Evolutionary conservation across 768 basidiomycete species (phyloP).

Genomic region (Galerina sulciceps): DNA sequence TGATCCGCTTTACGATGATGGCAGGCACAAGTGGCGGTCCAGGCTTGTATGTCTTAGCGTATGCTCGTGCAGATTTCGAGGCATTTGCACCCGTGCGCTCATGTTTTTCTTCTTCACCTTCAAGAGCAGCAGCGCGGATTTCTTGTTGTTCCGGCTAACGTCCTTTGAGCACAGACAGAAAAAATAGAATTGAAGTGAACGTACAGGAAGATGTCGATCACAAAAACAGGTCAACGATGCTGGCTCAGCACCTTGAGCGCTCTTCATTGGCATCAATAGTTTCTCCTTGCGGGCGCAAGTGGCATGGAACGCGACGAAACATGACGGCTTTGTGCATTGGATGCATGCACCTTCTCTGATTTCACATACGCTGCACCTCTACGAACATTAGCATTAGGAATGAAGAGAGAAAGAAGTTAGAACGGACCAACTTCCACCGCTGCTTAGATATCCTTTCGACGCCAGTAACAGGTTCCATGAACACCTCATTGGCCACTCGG

Average conservation of each 20-base stretch:
- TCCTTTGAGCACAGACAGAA: background rate
- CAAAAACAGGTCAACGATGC: conserved; percentile 81
- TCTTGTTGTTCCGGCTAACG: conserved; percentile 72
- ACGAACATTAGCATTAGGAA: conserved; percentile 1
- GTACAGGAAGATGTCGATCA: conserved; percentile 88
- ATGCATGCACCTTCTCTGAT: conserved; percentile 83
- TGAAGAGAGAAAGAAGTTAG: background rate
- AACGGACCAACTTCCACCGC: conserved; percentile 89
- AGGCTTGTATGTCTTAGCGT: conserved; percentile 89
- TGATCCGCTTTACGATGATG: conserved; percentile 79
- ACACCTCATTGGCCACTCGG: conserved; percentile 89
- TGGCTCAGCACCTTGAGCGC: conserved; percentile 73
- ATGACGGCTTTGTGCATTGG: conserved; percentile 89
- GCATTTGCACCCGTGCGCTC: conserved; percentile 42
- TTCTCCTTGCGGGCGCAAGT: conserved; percentile 92
- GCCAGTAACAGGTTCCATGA: conserved; percentile 97
- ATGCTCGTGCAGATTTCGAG: conserved; percentile 86
- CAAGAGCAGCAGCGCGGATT: conserved; percentile 56
- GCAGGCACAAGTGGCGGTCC: conserved; percentile 92
- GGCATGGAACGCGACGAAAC: conserved; percentile 92
- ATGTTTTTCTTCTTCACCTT: conserved; percentile 51
- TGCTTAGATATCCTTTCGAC: conserved; percentile 87
- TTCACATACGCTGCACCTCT: conserved; percentile 56
- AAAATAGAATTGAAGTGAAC: conserved; percentile 25
- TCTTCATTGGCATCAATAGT: conserved; percentile 86